phyloP scores from a whole-genome alignment of 2,329 filamentous ascomycete species.

The Talaromyces amestolkiae region DNA sequence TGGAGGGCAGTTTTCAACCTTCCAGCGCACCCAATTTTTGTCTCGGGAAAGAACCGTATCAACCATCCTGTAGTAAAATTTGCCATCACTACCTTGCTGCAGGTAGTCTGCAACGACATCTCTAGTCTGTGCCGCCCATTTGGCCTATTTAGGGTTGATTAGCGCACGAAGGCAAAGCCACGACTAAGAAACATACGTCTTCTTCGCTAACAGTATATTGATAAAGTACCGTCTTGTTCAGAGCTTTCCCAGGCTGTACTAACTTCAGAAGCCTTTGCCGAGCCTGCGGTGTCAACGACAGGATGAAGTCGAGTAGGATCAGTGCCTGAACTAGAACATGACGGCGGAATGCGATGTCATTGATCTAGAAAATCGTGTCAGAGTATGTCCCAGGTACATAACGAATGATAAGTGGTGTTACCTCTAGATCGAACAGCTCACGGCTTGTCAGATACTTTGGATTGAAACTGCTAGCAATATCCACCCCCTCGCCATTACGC shows the following conservation, averaged over 20 bases:
- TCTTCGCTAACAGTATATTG: slow-evolving; percentile 75
- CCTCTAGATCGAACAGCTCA: slow-evolving; percentile 93
- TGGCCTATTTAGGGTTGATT: slow-evolving; percentile 54
- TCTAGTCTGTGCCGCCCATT: slow-evolving; percentile 81
- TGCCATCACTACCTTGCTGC: slow-evolving; percentile 74
- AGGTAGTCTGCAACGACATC: slow-evolving; percentile 78
- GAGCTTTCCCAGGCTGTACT: slow-evolving; percentile 48
- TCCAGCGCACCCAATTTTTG: slow-evolving; percentile 99
- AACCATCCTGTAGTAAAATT: slow-evolving; percentile 94
- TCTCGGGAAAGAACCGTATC: slow-evolving; percentile 93
- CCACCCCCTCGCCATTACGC: slow-evolving; percentile 58
- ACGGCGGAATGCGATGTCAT: slow-evolving; percentile 88
- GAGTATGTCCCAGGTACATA: not conserved
- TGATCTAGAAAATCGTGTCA: slow-evolving; percentile 58
- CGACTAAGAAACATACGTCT: slow-evolving; percentile 57
- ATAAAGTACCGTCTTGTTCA: slow-evolving; percentile 88
- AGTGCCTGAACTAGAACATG: slow-evolving; percentile 94
- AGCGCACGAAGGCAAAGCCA: slow-evolving; percentile 20
- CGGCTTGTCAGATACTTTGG: slow-evolving; percentile 98
- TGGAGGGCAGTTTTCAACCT: slow-evolving; percentile 85
- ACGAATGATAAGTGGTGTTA: slow-evolving; percentile 36
- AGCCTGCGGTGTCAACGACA: slow-evolving; percentile 79
- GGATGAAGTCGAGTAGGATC: slow-evolving; percentile 89
- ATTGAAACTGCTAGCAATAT: slow-evolving; percentile 75
- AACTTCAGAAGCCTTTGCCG: slow-evolving; percentile 68